Percentiles rank a stretch among this genome's conserved stretches.
These are phyloP conservation scores for Zygotorulaspora mrakii DNA, from an alignment of 1,139 yeast species.

Conservation along the genomic window DNA sequence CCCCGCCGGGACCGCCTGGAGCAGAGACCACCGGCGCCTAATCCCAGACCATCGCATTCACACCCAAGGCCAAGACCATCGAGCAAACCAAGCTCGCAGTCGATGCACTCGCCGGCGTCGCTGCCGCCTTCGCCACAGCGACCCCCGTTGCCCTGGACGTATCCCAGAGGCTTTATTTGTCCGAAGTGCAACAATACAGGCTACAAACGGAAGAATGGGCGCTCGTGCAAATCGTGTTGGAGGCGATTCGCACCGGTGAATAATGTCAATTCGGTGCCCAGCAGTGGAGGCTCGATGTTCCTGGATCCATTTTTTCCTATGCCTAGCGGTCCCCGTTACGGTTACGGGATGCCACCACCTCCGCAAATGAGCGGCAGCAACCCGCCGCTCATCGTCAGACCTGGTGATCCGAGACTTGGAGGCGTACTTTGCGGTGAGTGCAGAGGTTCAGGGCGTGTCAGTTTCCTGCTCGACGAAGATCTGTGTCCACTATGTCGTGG, in stretches of 20 bases:
- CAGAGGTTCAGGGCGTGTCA: conserved; percentile 61
- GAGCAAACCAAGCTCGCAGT: conserved; percentile 1
- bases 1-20: conserved; percentile 11
- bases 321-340: conserved; percentile 1
- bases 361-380: conserved; percentile 47
- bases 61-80: conserved; percentile 9
- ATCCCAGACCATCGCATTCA: conserved; percentile 5
- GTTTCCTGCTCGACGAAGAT: conserved; percentile 53
- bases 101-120: conserved; percentile 8
- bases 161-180: conserved; percentile 62
- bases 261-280: conserved; percentile 23
- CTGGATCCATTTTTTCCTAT: conserved; percentile 2
- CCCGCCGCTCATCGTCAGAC: conserved; percentile 50
- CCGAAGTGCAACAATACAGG: conserved; percentile 76
- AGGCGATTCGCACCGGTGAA: conserved; percentile 51
- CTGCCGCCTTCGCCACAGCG: conserved; percentile 14
- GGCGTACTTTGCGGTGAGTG: conserved; percentile 77
- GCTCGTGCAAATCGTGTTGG: conserved; percentile 71
- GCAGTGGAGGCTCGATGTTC: neutral
- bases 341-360: neutral
- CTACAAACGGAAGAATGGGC: conserved; percentile 58
- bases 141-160: conserved; percentile 58
- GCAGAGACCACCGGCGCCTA: conserved; percentile 10
- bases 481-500: conserved; percentile 63
- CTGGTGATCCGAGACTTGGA: conserved; percentile 85